Evolutionary conservation across 345 rosid genomes (phyloP), one percentile per base, ranked within the genome.

Genomic region (Atalantia buxifolia): DNA sequence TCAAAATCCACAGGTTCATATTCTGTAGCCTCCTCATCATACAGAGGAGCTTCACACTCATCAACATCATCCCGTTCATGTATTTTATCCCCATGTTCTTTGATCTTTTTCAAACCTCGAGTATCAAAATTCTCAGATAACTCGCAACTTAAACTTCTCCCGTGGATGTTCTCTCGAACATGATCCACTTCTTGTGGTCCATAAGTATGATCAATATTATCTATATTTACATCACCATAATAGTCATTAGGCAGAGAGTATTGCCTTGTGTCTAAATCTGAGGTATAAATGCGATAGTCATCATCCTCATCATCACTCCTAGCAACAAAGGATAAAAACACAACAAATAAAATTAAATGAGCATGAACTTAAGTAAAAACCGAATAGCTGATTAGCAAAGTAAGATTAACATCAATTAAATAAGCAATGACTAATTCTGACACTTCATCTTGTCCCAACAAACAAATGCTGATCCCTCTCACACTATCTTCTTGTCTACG

Each of bases 221-320:
- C 87, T 10, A 78, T 79, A 82, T 77, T 84, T 81, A 80, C 75
- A 69, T 84, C 53, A 75, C 90, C 89, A 83, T 84, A 86, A 77
- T 84, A 85, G 71, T 89, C 92, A 79, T 87, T 89, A 81, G 81
- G 83, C 79, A 81, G 88, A 83, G 77, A 61, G 76, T 84, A 88
- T 78, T 78, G 87, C 79, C 88, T 87, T 71, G 89, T 71, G 65
- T 84, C 93, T 66, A 86, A 88, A 77, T 92, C 91, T 60, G 91
- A 88, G 56, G 33, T 81, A 83, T 85, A 92, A 74, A 77, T 86
- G 50, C 86, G 85, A 77, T 89, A 93, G 24, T 87, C 95, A 80
- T 89, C 92, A 82, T 89, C 89, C 75, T 94, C 98, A 48, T 91
- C 97, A 74, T 94, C 97, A 88, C 97, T 94, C 92, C 98, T 91